A percentile compares a stretch with the other conserved stretches of the same genome.
Evolutionary conservation across 2,329 filamentous ascomycete species (phyloP).

Genomic region (Cladorrhinum sp.): DNA sequence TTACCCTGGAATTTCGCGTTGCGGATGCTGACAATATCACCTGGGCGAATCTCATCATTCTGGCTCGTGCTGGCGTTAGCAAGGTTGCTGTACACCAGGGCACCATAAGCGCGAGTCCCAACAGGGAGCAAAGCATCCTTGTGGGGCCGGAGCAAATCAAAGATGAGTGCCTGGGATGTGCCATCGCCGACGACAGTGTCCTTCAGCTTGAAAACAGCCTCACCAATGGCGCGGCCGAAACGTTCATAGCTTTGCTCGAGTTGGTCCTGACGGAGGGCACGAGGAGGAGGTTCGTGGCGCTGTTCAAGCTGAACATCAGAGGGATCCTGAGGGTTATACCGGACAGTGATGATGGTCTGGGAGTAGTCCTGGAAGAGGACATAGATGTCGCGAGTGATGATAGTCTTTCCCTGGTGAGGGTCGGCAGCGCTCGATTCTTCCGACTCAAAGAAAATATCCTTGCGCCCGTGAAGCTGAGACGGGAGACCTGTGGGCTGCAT

Average conservation of each 20-base stretch:
- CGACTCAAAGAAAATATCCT: constrained; percentile 77
- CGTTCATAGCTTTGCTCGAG: constrained; percentile 81
- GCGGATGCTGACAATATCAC: constrained; percentile 88
- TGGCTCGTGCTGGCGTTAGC: constrained; percentile 90
- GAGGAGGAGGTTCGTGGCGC: constrained; percentile 79
- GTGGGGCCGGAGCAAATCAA: constrained; percentile 73
- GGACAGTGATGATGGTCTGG: constrained; percentile 81
- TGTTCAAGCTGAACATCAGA: constrained; percentile 76
- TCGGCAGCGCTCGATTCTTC: constrained; percentile 72
- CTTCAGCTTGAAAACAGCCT: constrained; percentile 68
- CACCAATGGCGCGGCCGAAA: constrained; percentile 75
- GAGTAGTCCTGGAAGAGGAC: constrained; percentile 96
- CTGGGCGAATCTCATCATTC: constrained; percentile 85
- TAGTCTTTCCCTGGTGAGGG: constrained; percentile 58
- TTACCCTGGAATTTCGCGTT: constrained; percentile 95
- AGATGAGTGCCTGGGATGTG: constrained; percentile 71
- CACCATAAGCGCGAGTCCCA: constrained; percentile 85
- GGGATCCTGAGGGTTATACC: constrained; percentile 72
- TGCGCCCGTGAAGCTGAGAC: constrained; percentile 75
- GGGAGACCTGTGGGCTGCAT: constrained; percentile 74
- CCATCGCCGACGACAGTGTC: constrained; percentile 82
- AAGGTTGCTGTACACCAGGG: constrained; percentile 89
- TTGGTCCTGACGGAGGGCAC: constrained; percentile 83
- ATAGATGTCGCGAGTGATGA: constrained; percentile 75
- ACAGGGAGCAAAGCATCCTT: constrained; percentile 75